phyloP scores from a whole-genome alignment of 805 yeast species.

The Starmerella floricola region DNA sequence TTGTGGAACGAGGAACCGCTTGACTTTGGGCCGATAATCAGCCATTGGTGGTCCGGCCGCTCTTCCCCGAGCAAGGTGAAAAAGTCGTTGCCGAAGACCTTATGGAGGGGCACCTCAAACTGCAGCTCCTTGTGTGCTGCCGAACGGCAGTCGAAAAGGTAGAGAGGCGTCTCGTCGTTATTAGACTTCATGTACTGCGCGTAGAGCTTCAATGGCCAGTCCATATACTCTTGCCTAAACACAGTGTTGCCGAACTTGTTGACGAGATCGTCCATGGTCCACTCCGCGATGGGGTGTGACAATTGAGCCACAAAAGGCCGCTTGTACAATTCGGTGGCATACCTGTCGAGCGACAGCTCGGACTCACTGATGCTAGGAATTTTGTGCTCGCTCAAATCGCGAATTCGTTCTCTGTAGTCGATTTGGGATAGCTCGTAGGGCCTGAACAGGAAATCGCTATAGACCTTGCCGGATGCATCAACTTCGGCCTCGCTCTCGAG shows the following conservation, averaged over 20 bases:
- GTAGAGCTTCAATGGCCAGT: constrained; percentile 60
- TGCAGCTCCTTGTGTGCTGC: constrained; percentile 51
- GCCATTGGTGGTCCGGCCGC: constrained; percentile 87
- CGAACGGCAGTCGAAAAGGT: constrained; percentile 71
- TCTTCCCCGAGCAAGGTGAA: constrained; percentile 42
- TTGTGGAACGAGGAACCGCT: constrained; percentile 88
- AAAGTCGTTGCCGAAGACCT: constrained; percentile 44
- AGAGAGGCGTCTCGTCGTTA: constrained; percentile 71
- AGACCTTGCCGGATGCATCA: constrained; percentile 34
- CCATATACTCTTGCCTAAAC: constrained; percentile 77
- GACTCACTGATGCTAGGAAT: constrained; percentile 21
- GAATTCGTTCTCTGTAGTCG: constrained; percentile 42
- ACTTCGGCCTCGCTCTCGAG: constrained; percentile 21
- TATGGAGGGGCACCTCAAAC: constrained; percentile 38
- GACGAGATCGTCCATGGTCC: constrained; percentile 44
- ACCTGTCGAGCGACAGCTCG: constrained; percentile 39
- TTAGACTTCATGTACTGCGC: constrained; percentile 48
- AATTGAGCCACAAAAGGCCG: constrained; percentile 53
- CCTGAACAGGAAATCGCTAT: constrained; percentile 66
- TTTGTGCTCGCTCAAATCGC: constrained; percentile 35
- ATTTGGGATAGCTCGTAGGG: constrained; percentile 75
- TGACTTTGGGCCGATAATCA: constrained; percentile 69
- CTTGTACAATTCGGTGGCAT: constrained; percentile 37
- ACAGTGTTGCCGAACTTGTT: constrained; percentile 44
- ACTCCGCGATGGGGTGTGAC: constrained; percentile 43